Evolutionary conservation across 1,139 yeast genomes (phyloP), one percentile per base, ranked within the genome.

Genomic region (Nakaseomyces nivariensis): DNA sequence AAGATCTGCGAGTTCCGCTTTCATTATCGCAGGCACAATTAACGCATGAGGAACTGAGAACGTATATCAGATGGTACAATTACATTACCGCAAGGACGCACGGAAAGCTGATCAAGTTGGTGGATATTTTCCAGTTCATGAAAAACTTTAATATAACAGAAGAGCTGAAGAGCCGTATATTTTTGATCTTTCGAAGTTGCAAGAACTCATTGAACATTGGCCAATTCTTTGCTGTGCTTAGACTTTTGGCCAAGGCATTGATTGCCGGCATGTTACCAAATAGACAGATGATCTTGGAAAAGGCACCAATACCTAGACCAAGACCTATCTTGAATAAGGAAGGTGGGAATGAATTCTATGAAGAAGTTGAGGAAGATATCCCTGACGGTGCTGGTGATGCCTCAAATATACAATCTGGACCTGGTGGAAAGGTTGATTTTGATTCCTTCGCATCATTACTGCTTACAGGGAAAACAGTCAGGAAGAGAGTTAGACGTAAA

Each of bases 51-150:
- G 94, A 85, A 59, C 76, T 81, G 3, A 79, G 80, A 58, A 83
- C 92, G 0, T 85, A 85, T 64, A 72, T 83, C 63, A 69, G 92
- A 58, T 85, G 94, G 94, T 85, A 84, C 61, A 79, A 81, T 58
- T 83, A 81, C 59, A 80, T 85, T 13, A 72, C 81, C 44, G 75
- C 82, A 11, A 73, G 86, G 47, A 72, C 73, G 44, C 77, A 76
- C 55, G 70, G 77, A 40, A 72, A 82, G 55, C 69, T 85, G 34
- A 77, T 84, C 22, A 69, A 78, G 10, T 67, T 85, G 58, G 69
- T 67, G 1, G 92, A 85, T 58, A 85, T 85, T 6, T 83, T 79
- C 66, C 72, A 66, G 45, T 85, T 85, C 57, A 67, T 85, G 51
- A 65, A 71, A 53, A 85, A 85, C 63, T 85, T 85, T 67, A 75